Evolutionary conservation across 768 basidiomycete genomes (phyloP).

Genomic region (Phlegmacium glaucopus): DNA sequence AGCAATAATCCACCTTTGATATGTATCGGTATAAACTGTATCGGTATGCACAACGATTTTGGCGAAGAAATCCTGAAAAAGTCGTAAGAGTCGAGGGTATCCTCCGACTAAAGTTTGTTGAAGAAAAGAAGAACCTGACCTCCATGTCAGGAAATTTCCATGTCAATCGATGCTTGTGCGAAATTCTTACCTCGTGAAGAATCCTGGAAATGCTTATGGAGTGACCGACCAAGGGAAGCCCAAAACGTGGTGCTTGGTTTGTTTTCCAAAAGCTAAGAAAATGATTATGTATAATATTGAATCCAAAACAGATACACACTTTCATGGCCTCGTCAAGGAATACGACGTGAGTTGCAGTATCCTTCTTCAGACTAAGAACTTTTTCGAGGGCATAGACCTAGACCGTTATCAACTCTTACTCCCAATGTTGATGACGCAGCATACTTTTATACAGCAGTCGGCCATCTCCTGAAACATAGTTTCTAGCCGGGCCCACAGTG

Average conservation of each 20-base stretch:
- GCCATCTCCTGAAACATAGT: conserved; percentile 85
- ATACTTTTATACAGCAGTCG: conserved; percentile 84
- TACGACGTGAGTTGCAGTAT: conserved; percentile 66
- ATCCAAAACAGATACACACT: conserved; percentile 33
- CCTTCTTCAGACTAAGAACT: conserved; percentile 86
- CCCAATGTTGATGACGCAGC: neutral
- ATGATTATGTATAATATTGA: neutral
- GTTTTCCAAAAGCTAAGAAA: conserved; percentile 71
- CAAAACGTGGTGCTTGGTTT: conserved; percentile 92
- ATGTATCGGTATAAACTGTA: conserved; percentile 78
- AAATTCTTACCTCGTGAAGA: conserved; percentile 62
- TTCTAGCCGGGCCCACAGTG: conserved; percentile 81
- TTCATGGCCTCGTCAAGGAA: conserved; percentile 96
- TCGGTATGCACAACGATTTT: conserved; percentile 96
- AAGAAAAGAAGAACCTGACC: conserved; percentile 83
- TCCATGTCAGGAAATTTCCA: neutral
- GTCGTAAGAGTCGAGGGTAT: conserved; percentile 82
- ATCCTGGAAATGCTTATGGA: conserved; percentile 83
- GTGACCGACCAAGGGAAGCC: conserved; percentile 71
- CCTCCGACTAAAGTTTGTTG: conserved; percentile 86
- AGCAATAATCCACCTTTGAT: conserved; percentile 64
- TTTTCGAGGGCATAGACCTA: conserved; percentile 96
- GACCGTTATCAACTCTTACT: neutral
- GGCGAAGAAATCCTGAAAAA: conserved; percentile 96
- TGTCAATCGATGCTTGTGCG: neutral